Percentiles rank a stretch among this genome's conserved stretches.
phyloP scores from a whole-genome alignment of 2,329 filamentous ascomycete genomes.

The Fusarium sp. region DNA sequence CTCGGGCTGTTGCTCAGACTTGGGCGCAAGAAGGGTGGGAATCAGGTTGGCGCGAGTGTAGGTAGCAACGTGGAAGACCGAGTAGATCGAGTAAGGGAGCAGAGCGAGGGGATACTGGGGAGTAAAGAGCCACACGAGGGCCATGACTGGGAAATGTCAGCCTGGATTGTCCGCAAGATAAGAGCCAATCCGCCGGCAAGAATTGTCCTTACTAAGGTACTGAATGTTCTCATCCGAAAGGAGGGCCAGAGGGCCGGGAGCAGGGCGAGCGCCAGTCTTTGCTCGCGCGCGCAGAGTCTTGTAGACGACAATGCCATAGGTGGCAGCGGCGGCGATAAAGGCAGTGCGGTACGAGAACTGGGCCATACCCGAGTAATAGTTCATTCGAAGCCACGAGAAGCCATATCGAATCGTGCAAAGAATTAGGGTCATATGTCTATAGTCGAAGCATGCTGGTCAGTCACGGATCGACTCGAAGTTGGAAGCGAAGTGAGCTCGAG shows the following conservation, averaged over 20 bases:
- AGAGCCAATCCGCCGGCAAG: neutral
- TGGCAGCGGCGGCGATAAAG: conserved; percentile 88
- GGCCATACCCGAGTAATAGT: conserved; percentile 82
- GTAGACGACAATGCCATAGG: conserved; percentile 98
- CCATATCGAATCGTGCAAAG: conserved; percentile 84
- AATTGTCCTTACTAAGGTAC: conserved; percentile 81
- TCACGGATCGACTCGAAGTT: conserved; percentile 1
- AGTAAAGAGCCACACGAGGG: conserved; percentile 92
- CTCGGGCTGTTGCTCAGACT: conserved; percentile 56
- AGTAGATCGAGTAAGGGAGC: conserved; percentile 96
- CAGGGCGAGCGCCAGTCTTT: conserved; percentile 75
- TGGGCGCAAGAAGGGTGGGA: conserved; percentile 80
- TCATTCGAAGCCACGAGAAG: conserved; percentile 89
- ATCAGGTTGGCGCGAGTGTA: conserved; percentile 95
- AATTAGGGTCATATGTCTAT: conserved; percentile 87
- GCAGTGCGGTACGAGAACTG: conserved; percentile 88
- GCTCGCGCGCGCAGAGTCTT: conserved; percentile 92
- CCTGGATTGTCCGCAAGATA: neutral
- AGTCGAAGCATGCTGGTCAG: conserved; percentile 23
- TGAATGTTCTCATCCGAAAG: conserved; percentile 95
- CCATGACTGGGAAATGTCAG: conserved; percentile 73
- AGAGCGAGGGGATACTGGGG: conserved; percentile 91
- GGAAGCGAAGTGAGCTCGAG: neutral
- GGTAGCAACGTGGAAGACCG: conserved; percentile 96
- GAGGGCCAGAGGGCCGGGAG: conserved; percentile 70